A percentile compares a stretch with the other conserved stretches of the same genome.
Conservation (phyloP, 2,329 filamentous ascomycete species). For the Amauroascus niger region DNA sequence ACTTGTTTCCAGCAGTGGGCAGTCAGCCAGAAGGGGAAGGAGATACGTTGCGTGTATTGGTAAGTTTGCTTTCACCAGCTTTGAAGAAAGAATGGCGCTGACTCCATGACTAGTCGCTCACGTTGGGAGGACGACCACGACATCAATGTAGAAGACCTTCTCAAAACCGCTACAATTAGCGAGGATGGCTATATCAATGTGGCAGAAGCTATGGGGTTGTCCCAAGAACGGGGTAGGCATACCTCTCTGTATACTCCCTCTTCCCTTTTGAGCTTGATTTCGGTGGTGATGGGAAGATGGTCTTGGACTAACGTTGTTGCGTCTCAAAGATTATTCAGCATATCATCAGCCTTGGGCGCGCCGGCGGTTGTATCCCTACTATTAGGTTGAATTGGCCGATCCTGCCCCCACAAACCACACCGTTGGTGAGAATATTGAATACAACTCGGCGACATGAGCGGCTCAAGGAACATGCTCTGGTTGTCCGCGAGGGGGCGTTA, state of each 20-base stretch:
- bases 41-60: conserved; percentile 40
- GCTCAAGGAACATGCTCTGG: background rate
- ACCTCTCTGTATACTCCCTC: conserved; percentile 6
- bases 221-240: conserved; percentile 30
- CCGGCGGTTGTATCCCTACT: conserved; percentile 21
- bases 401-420: no score
- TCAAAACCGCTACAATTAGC: conserved; percentile 22
- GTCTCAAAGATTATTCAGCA: conserved; percentile 32
- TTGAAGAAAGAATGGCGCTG: background rate
- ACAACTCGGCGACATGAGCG: no score
- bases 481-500: background rate
- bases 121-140: conserved; percentile 31
- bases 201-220: conserved; percentile 34
- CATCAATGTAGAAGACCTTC: conserved; percentile 25
- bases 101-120: conserved; percentile 27
- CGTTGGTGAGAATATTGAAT: background rate
- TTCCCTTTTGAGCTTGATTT: background rate
- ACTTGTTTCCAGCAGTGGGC: conserved; percentile 49
- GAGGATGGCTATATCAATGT: conserved; percentile 40
- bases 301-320: background rate
- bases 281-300: background rate
- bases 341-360: conserved; percentile 35
- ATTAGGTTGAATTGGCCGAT: conserved; percentile 5
- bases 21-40: conserved; percentile 23
- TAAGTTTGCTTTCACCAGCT: conserved; percentile 19